Evolutionary conservation across 495 filamentous ascomycete species (phyloP), one percentile per base, ranked within the genome.

Genomic region (Pyrenopolyporus hunteri): DNA sequence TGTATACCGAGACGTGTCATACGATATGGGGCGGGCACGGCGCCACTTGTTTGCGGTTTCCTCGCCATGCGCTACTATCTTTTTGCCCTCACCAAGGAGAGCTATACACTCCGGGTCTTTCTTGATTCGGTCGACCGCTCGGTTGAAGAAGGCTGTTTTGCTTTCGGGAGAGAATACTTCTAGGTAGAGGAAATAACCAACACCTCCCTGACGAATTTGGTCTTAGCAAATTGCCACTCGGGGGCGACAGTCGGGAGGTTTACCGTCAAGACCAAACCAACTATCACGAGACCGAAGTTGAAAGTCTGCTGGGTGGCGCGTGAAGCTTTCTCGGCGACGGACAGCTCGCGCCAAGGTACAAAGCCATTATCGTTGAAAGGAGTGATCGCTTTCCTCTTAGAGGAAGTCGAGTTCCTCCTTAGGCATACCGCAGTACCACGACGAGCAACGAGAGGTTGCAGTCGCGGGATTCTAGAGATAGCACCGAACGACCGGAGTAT

Each of bases 161-260:
- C 90, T 93, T 70, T 93, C 88, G 2, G 89, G 85, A 9, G 90
- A 88, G 71, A 98, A 88, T 14, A 98, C 89, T 43, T 98, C 94
- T 7, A 82, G 79, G 70, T 90, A 98, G 25, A 98, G 82, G 29
- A 96, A 75, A 57, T 87, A 89, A 57, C 84, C 79, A 14, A 96
- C 87, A 29, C 86, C 85, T 63, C 87, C 86, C 91, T 93, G 70
- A 35, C 22, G 2, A 40, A 52, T 28, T 13, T 20, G 1, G 51
- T 45, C 54, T 64, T 47, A 70, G 63, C 45, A 54, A 20, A 45
- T 6, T 25, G 6, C 23, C 45, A 36, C 20, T 6, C 29, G 11
- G 11, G 11, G 22, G 6, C 7, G 35, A 44, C 13, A 37, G 32
- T 50, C 11, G 19, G 13, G 22, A 16, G 14, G 46, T 80, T 31